Conservation (phyloP, 78 protist species). For the Protostelium mycophagum region DNA sequence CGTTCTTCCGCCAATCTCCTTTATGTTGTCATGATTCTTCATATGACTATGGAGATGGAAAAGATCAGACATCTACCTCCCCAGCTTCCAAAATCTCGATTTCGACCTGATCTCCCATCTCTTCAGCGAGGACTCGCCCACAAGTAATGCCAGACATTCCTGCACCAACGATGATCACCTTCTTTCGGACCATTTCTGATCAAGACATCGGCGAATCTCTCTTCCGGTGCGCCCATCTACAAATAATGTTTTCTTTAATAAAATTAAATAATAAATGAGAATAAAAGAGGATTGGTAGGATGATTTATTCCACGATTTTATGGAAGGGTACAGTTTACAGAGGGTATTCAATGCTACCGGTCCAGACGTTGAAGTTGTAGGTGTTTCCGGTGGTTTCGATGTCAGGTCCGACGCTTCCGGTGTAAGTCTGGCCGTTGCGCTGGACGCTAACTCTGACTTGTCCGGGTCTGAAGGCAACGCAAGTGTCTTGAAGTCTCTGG, state of each 20-base stretch:
- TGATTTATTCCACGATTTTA: too few relatives aligned
- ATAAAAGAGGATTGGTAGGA: too few relatives aligned
- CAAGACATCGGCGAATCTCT: too few relatives aligned
- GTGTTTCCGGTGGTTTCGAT: neutral
- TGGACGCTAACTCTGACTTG: neutral
- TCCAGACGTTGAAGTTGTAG: neutral
- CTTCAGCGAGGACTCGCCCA: neutral
- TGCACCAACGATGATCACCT: neutral
- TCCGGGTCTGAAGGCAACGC: neutral
- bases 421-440: neutral
- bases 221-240: too few relatives aligned
- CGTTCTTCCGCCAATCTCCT: neutral
- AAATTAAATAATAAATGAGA: too few relatives aligned
- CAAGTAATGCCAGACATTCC: neutral
- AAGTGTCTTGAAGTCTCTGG: neutral
- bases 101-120: neutral
- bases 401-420: neutral
- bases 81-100: neutral
- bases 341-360: neutral
- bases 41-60: too few relatives aligned
- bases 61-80: neutral
- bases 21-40: too few relatives aligned
- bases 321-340: too few relatives aligned
- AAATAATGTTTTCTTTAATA: too few relatives aligned
- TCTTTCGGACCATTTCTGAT: too few relatives aligned